A percentile compares a stretch with the other conserved stretches of the same genome.
Evolutionary conservation across 805 yeast species (phyloP).

Genomic region (Kluyveromyces wickerhamii): DNA sequence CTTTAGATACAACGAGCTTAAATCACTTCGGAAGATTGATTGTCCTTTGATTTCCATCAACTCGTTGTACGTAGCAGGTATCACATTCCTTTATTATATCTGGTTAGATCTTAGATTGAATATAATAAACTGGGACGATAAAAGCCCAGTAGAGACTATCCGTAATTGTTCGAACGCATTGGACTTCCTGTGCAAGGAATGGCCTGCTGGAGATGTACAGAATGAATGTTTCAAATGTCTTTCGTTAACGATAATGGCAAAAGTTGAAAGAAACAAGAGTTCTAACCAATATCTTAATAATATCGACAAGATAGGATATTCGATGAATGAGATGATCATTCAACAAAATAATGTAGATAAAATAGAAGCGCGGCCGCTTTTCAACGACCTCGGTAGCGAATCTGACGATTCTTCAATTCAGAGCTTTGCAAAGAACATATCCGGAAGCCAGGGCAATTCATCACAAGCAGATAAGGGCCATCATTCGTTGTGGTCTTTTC

Average conservation of each 20-base stretch:
- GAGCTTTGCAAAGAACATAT: neutral
- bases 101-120: conserved; percentile 5
- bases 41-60: conserved; percentile 30
- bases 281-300: too few relatives aligned
- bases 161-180: conserved; percentile 24
- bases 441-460: neutral
- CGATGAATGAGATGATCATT: too few relatives aligned
- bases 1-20: conserved; percentile 23
- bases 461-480: neutral
- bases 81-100: conserved; percentile 5
- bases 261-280: conserved; percentile 10
- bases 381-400: too few relatives aligned
- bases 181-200: conserved; percentile 25
- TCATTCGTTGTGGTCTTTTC: conserved; percentile 23
- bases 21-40: conserved; percentile 17
- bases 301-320: too few relatives aligned
- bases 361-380: too few relatives aligned
- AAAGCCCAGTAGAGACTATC: conserved; percentile 19
- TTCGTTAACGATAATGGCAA: conserved; percentile 12
- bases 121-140: conserved; percentile 1
- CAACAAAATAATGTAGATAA: too few relatives aligned
- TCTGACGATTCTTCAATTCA: too few relatives aligned
- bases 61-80: conserved; percentile 13
- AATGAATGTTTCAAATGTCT: conserved; percentile 25
- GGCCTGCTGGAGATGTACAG: conserved; percentile 20